Conservation (phyloP, 352 stramenopile genomes). For the Stramenopiles sp. region DNA sequence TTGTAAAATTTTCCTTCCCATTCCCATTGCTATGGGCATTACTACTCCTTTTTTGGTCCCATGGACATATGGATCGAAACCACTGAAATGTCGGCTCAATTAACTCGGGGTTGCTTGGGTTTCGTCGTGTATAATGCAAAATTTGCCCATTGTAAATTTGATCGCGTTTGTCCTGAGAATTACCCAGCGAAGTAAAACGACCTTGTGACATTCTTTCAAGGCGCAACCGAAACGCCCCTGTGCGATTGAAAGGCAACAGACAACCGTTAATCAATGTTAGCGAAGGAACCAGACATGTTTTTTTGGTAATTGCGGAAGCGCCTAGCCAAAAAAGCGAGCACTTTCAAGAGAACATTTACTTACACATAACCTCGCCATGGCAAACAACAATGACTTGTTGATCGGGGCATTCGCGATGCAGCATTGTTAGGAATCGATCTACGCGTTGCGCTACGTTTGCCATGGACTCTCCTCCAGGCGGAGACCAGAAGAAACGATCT, state of each 20-base stretch:
- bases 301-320: too few species aligned
- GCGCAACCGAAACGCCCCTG: slow-evolving; percentile 55
- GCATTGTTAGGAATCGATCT: slow-evolving; percentile 42
- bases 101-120: slow-evolving; percentile 38
- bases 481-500: slow-evolving; percentile 60
- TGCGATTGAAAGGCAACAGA: too few species aligned
- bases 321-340: too few species aligned
- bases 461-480: slow-evolving; percentile 50
- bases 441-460: slow-evolving; percentile 51
- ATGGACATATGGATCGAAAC: slow-evolving; percentile 60
- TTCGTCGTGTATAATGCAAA: slow-evolving; percentile 51
- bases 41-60: slow-evolving; percentile 60
- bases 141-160: slow-evolving; percentile 67
- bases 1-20: slow-evolving; percentile 38
- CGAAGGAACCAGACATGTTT: too few species aligned
- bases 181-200: slow-evolving; percentile 17
- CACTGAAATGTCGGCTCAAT: slow-evolving; percentile 61
- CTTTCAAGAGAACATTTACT: too few species aligned
- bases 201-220: slow-evolving; percentile 62
- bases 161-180: slow-evolving; percentile 22
- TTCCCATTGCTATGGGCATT: slow-evolving; percentile 25
- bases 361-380: slow-evolving; percentile 66
- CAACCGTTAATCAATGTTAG: too few species aligned
- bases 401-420: slow-evolving; percentile 50
- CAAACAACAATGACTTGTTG: slow-evolving; percentile 56